These are phyloP conservation scores for Candida krabiensis DNA, from an alignment of 805 yeast species.

Conservation along the genomic window DNA sequence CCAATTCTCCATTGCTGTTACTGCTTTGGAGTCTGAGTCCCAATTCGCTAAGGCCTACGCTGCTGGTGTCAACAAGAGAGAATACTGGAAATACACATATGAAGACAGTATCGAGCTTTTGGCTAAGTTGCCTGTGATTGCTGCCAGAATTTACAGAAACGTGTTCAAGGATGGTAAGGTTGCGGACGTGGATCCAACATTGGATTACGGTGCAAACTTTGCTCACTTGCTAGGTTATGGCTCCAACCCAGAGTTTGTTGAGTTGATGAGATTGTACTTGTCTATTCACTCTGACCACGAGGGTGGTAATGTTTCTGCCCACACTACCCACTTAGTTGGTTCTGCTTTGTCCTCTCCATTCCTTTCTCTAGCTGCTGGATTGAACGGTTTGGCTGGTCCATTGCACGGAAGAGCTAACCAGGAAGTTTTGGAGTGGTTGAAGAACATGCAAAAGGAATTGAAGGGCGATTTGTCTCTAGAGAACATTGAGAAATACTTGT, in stretches of 20 bases:
- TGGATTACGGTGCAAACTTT: conserved; percentile 68
- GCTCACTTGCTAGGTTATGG: conserved; percentile 61
- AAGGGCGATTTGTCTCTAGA: conserved; percentile 69
- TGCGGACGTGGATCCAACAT: conserved; percentile 45
- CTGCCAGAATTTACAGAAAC: conserved; percentile 82
- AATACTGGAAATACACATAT: conserved; percentile 81
- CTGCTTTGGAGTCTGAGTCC: conserved; percentile 80
- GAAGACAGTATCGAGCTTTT: conserved; percentile 79
- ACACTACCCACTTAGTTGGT: conserved; percentile 83
- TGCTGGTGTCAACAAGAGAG: conserved; percentile 76
- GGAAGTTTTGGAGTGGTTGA: conserved; percentile 81
- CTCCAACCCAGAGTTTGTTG: conserved; percentile 66
- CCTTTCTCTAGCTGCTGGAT: conserved; percentile 77
- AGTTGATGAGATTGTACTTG: conserved; percentile 76
- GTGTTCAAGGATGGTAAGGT: conserved; percentile 80
- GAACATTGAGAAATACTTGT: conserved; percentile 71
- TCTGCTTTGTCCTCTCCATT: conserved; percentile 79
- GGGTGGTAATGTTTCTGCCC: conserved; percentile 89
- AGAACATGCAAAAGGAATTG: conserved; percentile 63
- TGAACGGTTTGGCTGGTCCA: conserved; percentile 86
- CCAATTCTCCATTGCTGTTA: conserved; percentile 80
- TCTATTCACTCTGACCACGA: conserved; percentile 87
- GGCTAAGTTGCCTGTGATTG: conserved; percentile 80
- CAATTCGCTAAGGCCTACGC: conserved; percentile 85
- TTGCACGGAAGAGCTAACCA: conserved; percentile 87